Conservation (phyloP, 129 eudicot genomes). For the Silybum marianum region DNA sequence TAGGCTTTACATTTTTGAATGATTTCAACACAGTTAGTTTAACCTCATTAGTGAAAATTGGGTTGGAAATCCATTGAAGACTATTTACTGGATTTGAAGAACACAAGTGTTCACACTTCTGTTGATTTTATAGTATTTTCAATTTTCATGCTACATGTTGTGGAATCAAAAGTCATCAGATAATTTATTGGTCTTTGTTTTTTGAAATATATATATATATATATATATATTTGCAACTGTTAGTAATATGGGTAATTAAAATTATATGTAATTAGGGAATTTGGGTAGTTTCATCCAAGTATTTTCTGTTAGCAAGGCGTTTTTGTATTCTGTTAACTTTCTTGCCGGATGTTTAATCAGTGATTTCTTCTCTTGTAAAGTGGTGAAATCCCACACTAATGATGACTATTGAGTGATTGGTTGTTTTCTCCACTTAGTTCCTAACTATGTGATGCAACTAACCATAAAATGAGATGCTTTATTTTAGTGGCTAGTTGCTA, state of each 20-base stretch:
- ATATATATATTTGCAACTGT: not conserved
- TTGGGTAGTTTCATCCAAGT: not conserved
- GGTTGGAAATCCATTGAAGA: not conserved
- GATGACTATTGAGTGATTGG: slow-evolving; percentile 1
- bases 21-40: not conserved
- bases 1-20: not conserved
- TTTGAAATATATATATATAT: slow-evolving; percentile 3
- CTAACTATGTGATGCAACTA: not conserved
- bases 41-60: not conserved
- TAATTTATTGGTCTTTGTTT: not conserved
- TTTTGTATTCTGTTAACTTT: slow-evolving; percentile 10
- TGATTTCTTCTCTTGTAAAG: not conserved
- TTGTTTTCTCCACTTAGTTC: not conserved
- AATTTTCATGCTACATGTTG: not conserved
- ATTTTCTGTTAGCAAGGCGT: not conserved
- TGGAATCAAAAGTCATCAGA: not conserved
- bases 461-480: not conserved
- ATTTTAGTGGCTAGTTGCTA: not conserved
- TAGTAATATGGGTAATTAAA: not conserved
- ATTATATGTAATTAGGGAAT: not conserved
- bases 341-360: not conserved
- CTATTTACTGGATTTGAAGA: not conserved
- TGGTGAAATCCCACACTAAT: slow-evolving; percentile 2
- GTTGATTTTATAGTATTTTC: slow-evolving; percentile 4
- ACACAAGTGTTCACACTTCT: not conserved